Base-by-base conservation (phyloP, 371 early-diverging fungal species). In the Mucor sp. region DNA sequence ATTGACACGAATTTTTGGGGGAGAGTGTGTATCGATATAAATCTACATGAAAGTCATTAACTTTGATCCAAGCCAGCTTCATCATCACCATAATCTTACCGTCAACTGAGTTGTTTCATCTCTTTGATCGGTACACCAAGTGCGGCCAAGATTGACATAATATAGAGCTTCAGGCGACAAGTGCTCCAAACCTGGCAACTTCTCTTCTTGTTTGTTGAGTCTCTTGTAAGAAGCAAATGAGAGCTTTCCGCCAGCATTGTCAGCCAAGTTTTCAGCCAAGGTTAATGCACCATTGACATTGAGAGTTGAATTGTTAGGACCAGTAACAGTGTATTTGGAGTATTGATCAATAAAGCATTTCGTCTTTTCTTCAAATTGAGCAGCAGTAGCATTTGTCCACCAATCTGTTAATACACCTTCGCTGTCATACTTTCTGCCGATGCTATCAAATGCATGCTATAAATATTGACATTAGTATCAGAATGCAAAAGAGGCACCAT, bases 201-300 rank as follows among this genome's bases (percentile, higher is more conserved):
- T 9, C 15, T 62, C 59, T 17, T 43, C 61, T 9, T 23, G 25
- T 9, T 28, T 28, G 17, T n/a, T 25, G 15, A 47, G 69, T 6
- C 43, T 53, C 28, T 62, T 62, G 74, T 79, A 84, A 15, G 85
- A 75, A 23, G 70, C 28, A 56, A 74, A 85, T 0, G 85, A 64
- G 32, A 74, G 71, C 12, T 69, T 65, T 41, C 86, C 7, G 2
- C 93, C 94, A 15, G 91, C 93, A 66, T 90, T 90, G 68, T 94
- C 94, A 7, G 94, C 92, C 35, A 94, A 67, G 66, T 91, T 93
- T 72, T 92, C 92, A 25, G 84, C 85, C n/a, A 91, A 71, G 0
- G 91, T 92, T 14, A 88, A 50, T 70, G 12, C 14, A 6, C 89
- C 87, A 60, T 87, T 77, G 27, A 89, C 70, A 60, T 68, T 25